Base-by-base conservation (phyloP, 2,329 filamentous ascomycete species). In the Cytospora mali region DNA sequence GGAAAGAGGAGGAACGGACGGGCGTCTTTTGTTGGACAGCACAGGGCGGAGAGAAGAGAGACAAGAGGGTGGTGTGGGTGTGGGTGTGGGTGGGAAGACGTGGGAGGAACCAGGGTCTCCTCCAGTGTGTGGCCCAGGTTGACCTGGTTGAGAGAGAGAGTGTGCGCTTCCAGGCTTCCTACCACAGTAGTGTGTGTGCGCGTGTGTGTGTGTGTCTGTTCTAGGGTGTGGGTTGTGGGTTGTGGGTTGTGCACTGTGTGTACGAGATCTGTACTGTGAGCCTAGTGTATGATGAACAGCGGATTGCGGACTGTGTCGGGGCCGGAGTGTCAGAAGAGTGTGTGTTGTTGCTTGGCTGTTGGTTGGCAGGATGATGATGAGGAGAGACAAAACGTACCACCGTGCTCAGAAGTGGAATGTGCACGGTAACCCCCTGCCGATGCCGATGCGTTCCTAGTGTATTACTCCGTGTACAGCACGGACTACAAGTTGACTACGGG, bases 1-100 rank as follows among this genome's bases (percentile, higher is more conserved):
- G 55, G 50, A 60, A 51, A 48, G 35, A 53, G 55, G 61, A 49
- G 55, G 59, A 54, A 59, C 50, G 33, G 58, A 46, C 49, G 55
- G 62, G 51, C 29, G 54, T 65, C 62, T 48, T 55, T 62, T 65
- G 59, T 46, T 46, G 39, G 39, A 46, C n/a, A 46, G 39, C 18
- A 46, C 18, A 46, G 39, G 3, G 62, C 59, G 50, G 51, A 62
- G 62, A 35, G 50, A 52, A 25, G 29, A 23, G 16, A 51, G 58
- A 61, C 62, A 56, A 55, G 58, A 54, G 58, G 46, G 58, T 39
- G n/a, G n/a, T n/a, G n/a, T n/a, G n/a, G n/a, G n/a, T n/a, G n/a
- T n/a, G n/a, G n/a, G n/a, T n/a, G n/a, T n/a, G 55, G 54, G 42
- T 29, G 53, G 51, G 60, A 53, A 49, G 23, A 60, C 50, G 35